Evolutionary conservation across 2,329 filamentous ascomycete genomes (phyloP), one percentile per base, ranked within the genome.

Genomic region (Calonectria henricotiae): DNA sequence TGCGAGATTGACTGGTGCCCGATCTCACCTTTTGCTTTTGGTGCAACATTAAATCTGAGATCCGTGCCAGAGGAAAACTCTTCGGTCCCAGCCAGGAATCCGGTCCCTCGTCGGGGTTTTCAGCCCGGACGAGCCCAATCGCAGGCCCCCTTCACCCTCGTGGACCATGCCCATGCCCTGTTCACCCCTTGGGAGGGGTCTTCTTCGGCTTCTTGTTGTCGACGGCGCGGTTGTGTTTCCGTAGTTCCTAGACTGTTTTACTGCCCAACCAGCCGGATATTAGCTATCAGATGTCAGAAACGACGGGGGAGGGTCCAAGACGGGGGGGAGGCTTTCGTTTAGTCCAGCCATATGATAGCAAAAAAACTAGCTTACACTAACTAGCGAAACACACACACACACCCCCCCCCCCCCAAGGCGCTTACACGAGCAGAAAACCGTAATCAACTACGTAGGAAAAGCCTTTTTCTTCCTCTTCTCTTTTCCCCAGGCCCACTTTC

Each of bases 1-100:
- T 69, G 72, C 68, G 55, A 73, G 73, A 71, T 75, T 74, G 68
- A 73, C 71, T 77, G 73, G 65, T 74, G 75, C 76, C 76, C 76
- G 76, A 77, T 77, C 76, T 77, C 54, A 65, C 72, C 44, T 58
- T 37, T 58, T 58, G 51, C 51, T 58, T 58, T 37, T 65, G 63
- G 61, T 74, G 72, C 46, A 67, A 76, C 69, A 67, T 73, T 47
- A 70, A 67, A 74, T 68, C 67, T 74, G 17, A 72, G 70, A 75
- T 70, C 67, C 58, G 63, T 41, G 43, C 51, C 51, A 58, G 51
- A 13, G 51, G 17, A 58, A 58, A 58, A 39, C n/a, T 58, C 51
- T 58, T 39, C 35, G 32, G 32, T n/a, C 32, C 61, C 35, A 32
- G 44, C 54, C 37, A 11, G 54, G 54, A 60, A 46, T 55, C 9